phyloP scores from a whole-genome alignment of 179 eudicot species.

The Pouteria campechiana region DNA sequence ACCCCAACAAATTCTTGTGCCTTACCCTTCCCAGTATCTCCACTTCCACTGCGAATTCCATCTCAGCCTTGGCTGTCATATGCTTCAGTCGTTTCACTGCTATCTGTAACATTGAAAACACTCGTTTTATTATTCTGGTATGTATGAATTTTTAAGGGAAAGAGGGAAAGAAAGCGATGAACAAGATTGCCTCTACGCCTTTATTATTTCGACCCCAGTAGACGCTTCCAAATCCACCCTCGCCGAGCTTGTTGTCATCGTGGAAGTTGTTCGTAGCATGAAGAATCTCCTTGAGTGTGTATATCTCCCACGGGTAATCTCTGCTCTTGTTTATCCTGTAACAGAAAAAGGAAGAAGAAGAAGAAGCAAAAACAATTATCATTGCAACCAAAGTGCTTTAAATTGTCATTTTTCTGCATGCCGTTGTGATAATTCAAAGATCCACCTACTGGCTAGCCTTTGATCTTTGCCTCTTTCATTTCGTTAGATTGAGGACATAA shows the following conservation, averaged over 20 bases:
- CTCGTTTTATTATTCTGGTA: neutral
- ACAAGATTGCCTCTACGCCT: conserved; percentile 31
- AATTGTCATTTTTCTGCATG: too few species aligned
- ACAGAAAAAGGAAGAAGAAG: neutral
- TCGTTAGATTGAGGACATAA: too few species aligned
- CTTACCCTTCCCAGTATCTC: conserved; percentile 46
- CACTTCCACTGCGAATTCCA: conserved; percentile 47
- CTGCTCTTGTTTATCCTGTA: conserved; percentile 10
- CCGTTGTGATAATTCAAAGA: too few species aligned
- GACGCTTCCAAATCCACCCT: conserved; percentile 46
- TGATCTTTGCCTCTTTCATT: too few species aligned
- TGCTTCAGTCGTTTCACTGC: conserved; percentile 40
- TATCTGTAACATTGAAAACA: conserved; percentile 14
- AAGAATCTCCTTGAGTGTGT: conserved; percentile 34
- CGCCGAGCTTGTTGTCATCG: conserved; percentile 31
- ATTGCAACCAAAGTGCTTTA: too few species aligned
- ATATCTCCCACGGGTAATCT: conserved; percentile 37
- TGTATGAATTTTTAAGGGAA: neutral
- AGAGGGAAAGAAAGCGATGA: neutral
- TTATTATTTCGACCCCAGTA: conserved; percentile 41
- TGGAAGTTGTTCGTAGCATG: conserved; percentile 41
- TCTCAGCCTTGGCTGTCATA: conserved; percentile 33
- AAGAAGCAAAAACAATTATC: neutral
- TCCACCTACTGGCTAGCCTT: too few species aligned
- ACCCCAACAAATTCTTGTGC: conserved; percentile 31